Evolutionary conservation across 2,329 filamentous ascomycete genomes (phyloP).

Genomic region (Fusarium protoensiforme): DNA sequence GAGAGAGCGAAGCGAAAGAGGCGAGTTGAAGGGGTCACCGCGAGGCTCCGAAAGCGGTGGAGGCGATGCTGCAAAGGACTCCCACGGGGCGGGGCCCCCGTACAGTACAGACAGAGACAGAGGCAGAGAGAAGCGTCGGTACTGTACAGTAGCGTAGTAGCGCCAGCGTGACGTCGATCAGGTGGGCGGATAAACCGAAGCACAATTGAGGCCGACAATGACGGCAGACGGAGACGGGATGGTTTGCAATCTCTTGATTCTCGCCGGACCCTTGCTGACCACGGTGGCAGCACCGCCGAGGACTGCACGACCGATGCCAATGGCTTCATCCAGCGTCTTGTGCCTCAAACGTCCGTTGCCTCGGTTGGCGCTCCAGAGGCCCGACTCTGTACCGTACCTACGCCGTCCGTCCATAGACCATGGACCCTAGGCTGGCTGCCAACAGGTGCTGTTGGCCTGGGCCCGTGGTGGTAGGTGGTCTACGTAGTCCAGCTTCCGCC

Average conservation of each 20-base stretch:
- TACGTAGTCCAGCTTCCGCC: conserved; percentile 26
- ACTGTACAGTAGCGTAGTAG: neutral
- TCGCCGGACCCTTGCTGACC: conserved; percentile 7
- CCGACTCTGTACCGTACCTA: conserved; percentile 5
- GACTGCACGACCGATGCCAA: conserved; percentile 7
- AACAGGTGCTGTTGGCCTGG: conserved; percentile 15
- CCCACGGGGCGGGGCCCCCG: conserved; percentile 4
- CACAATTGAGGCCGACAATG: conserved; percentile 36
- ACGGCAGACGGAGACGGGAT: conserved; percentile 22
- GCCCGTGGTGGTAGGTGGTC: conserved; percentile 13
- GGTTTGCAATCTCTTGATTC: conserved; percentile 19
- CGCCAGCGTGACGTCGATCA: conserved; percentile 39
- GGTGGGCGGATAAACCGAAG: conserved; percentile 33
- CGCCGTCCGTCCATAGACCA: neutral
- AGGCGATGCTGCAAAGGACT: conserved; percentile 17
- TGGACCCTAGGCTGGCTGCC: conserved; percentile 8
- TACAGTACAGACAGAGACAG: neutral
- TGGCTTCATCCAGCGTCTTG: conserved; percentile 1
- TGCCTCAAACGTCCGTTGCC: conserved; percentile 23
- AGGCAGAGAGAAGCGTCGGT: neutral
- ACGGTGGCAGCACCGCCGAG: neutral
- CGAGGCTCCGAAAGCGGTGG: conserved; percentile 47
- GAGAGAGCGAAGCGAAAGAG: neutral
- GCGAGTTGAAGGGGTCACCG: conserved; percentile 12
- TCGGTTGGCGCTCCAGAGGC: conserved; percentile 31